Evolutionary conservation across 2,329 filamentous ascomycete species (phyloP).

Genomic region (Colletotrichum sp.): DNA sequence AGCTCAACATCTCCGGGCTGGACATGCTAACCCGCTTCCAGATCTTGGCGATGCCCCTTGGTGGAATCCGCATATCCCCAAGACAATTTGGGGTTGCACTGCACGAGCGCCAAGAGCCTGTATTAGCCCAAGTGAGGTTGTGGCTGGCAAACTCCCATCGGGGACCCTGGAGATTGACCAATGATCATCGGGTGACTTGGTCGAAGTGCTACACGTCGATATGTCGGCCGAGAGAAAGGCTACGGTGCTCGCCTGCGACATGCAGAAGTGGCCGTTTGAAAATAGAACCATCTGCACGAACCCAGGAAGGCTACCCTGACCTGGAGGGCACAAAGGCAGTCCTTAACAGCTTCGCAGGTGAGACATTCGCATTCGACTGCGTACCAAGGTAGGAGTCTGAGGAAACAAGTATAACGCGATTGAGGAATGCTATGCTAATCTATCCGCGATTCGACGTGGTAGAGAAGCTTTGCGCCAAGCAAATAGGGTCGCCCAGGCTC

Average conservation of each 20-base stretch:
- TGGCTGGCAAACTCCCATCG: not conserved
- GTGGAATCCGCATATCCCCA: slow-evolving; percentile 1
- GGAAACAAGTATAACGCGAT: not conserved
- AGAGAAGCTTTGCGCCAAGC: slow-evolving; percentile 8
- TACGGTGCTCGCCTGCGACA: not conserved
- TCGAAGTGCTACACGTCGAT: not conserved
- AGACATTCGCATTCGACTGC: not conserved
- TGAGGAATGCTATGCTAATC: not conserved
- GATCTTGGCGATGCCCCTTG: slow-evolving; percentile 6
- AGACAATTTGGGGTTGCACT: slow-evolving; percentile 8
- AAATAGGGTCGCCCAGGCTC: not conserved
- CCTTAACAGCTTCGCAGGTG: not conserved
- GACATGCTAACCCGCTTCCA: slow-evolving; percentile 8
- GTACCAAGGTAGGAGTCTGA: not conserved
- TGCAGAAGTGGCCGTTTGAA: not conserved
- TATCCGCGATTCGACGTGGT: not conserved
- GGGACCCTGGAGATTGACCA: not conserved
- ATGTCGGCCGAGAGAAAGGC: not conserved
- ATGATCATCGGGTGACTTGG: not conserved
- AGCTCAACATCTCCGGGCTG: not conserved
- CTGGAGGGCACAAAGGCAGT: not conserved
- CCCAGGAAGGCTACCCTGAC: not conserved
- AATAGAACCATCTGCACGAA: not conserved
- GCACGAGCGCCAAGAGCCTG: slow-evolving; percentile 1
- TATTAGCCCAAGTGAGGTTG: not conserved